Percentiles rank a stretch among this genome's conserved stretches.
Conservation (phyloP, 345 rosid species). For the Salix purpurea region DNA sequence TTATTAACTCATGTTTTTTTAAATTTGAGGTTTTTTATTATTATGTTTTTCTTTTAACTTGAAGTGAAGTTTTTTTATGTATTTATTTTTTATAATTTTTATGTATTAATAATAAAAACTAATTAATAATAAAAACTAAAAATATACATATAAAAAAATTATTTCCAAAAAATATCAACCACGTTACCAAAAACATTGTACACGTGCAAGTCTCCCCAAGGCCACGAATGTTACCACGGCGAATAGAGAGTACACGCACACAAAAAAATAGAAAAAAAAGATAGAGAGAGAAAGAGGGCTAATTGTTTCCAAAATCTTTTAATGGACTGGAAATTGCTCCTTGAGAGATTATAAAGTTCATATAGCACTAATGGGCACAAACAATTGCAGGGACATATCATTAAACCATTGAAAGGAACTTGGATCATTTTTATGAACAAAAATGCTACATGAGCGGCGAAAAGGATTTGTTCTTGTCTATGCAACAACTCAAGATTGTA, state of each 20-base stretch:
- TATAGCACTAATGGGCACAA: slow-evolving; percentile 11
- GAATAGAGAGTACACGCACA: slow-evolving; percentile 75
- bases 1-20: too few relatives aligned
- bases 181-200: too few relatives aligned
- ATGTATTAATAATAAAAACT: too few relatives aligned
- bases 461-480: slow-evolving; percentile 38
- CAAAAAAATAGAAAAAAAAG: not conserved
- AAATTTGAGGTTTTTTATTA: too few relatives aligned
- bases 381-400: slow-evolving; percentile 72
- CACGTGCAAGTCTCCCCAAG: too few relatives aligned
- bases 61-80: too few relatives aligned
- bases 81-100: too few relatives aligned
- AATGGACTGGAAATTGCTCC: not conserved
- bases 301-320: not conserved
- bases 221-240: slow-evolving; percentile 94
- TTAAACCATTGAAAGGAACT: slow-evolving; percentile 76
- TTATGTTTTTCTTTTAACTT: too few relatives aligned
- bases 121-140: too few relatives aligned
- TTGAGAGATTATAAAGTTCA: not conserved
- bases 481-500: slow-evolving; percentile 13
- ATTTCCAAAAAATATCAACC: too few relatives aligned
- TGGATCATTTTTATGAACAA: slow-evolving; percentile 88
- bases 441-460: slow-evolving; percentile 55
- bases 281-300: too few relatives aligned
- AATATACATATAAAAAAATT: too few relatives aligned